Evolutionary conservation across 2,329 filamentous ascomycete genomes (phyloP).

Genomic region (Chaetomium sp.): DNA sequence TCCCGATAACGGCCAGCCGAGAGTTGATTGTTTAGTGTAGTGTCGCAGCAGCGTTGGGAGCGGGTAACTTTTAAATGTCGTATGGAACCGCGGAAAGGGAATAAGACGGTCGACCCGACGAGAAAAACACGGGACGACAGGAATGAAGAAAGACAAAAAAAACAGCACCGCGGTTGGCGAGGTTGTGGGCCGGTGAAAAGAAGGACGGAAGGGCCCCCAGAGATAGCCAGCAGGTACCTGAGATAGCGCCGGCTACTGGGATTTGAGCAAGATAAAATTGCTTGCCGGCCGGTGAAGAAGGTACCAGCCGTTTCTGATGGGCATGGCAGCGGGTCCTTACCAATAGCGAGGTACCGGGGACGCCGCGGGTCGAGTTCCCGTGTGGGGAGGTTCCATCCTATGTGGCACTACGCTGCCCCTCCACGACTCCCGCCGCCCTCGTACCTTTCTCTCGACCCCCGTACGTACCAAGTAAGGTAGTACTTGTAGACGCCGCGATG

Average conservation of each 20-base stretch:
- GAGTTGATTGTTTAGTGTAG: background rate
- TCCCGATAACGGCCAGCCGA: conserved; percentile 26
- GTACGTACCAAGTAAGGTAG: too few relatives aligned
- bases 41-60: conserved; percentile 7
- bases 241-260: conserved; percentile 34
- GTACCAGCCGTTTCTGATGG: conserved; percentile 26
- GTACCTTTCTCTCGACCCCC: conserved; percentile 20
- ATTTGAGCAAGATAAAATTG: conserved; percentile 38
- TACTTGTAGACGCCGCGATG: conserved; percentile 25
- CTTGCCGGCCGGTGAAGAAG: conserved; percentile 10
- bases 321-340: conserved; percentile 26
- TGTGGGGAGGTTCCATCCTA: conserved; percentile 33
- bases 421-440: conserved; percentile 23
- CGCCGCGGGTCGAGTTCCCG: conserved; percentile 15
- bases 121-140: background rate
- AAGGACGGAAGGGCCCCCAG: conserved; percentile 22
- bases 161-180: conserved; percentile 14
- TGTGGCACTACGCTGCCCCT: conserved; percentile 29
- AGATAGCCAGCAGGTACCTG: background rate
- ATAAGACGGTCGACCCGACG: conserved; percentile 8
- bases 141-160: conserved; percentile 17
- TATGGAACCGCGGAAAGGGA: background rate
- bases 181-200: conserved; percentile 20
- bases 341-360: conserved; percentile 35
- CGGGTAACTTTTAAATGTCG: conserved; percentile 2